phyloP scores from a whole-genome alignment of 2,329 filamentous ascomycete genomes.

The Trichophyton simii region DNA sequence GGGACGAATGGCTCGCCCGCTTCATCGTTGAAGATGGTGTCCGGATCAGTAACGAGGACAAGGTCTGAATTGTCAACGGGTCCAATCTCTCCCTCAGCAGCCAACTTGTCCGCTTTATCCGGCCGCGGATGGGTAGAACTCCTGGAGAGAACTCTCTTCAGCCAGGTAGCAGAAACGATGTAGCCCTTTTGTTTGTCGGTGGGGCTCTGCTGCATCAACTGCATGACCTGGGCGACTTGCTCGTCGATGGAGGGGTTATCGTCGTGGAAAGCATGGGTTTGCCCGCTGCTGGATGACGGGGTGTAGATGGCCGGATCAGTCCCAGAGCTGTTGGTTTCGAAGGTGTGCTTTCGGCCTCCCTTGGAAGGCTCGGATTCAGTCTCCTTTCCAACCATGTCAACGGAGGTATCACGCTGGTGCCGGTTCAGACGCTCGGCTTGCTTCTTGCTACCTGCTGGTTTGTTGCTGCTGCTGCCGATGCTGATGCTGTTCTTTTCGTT shows the following conservation, averaged over 20 bases:
- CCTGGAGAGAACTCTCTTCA: constrained; percentile 57
- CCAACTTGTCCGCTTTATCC: constrained; percentile 46
- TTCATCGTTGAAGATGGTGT: constrained; percentile 33
- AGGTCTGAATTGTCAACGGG: constrained; percentile 82
- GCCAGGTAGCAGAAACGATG: constrained; percentile 67
- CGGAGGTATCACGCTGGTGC: constrained; percentile 25
- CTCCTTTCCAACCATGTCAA: constrained; percentile 33
- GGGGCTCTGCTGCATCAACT: constrained; percentile 43
- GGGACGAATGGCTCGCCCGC: constrained; percentile 51
- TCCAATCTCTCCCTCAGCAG: constrained; percentile 53
- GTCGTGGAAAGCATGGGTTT: constrained; percentile 11
- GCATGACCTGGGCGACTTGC: constrained; percentile 62
- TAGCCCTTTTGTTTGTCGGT: constrained; percentile 63
- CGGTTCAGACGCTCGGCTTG: constrained; percentile 12
- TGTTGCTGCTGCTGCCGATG: neutral
- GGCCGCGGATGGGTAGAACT: constrained; percentile 46
- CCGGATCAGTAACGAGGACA: constrained; percentile 45
- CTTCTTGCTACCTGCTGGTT: constrained; percentile 15
- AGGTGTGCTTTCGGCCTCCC: constrained; percentile 13
- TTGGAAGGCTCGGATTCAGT: constrained; percentile 8
- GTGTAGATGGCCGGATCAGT: constrained; percentile 27
- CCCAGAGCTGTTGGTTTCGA: constrained; percentile 21
- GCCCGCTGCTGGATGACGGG: constrained; percentile 20
- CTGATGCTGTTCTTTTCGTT: neutral
- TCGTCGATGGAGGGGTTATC: constrained; percentile 44